These are phyloP conservation scores for Atractiella rhizophila DNA, from an alignment of 768 basidiomycete genomes.

Conservation along the genomic window DNA sequence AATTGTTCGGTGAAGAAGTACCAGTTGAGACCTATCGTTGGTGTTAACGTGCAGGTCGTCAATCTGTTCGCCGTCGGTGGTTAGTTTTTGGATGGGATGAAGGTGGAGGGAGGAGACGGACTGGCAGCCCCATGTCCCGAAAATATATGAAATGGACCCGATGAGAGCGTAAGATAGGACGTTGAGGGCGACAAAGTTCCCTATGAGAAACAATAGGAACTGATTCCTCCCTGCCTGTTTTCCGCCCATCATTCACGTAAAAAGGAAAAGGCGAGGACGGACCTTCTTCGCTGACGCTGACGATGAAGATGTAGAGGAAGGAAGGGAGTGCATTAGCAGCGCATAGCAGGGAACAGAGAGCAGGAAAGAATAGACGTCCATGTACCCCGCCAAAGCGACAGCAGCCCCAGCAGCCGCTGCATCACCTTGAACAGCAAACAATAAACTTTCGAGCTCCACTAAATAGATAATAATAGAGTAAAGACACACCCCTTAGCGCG, in stretches of 20 bases:
- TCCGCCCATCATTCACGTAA: no score
- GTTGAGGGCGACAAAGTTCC: not conserved
- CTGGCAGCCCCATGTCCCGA: no score
- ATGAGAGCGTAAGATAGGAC: conserved; percentile 1
- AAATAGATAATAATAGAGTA: conserved; percentile 29
- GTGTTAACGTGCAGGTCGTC: conserved; percentile 63
- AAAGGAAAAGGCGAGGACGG: no score
- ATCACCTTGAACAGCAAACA: not conserved
- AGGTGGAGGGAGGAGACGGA: not conserved
- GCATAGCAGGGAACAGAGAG: no score
- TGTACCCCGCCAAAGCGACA: conserved; percentile 9
- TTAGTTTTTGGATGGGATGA: no score
- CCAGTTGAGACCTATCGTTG: conserved; percentile 91
- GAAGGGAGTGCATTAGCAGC: no score
- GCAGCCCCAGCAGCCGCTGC: conserved; percentile 12
- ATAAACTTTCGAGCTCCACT: conserved; percentile 26
- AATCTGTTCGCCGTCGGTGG: conserved; percentile 28
- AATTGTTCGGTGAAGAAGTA: conserved; percentile 99
- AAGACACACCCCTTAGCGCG: not conserved
- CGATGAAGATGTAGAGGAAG: no score
- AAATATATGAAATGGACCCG: no score
- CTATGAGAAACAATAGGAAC: no score
- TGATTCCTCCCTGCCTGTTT: no score
- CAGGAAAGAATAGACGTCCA: conserved; percentile 4
- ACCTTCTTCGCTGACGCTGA: no score